phyloP scores from a whole-genome alignment of 23 red algal species.

The Cyanidiococcus yangmingshanensis region DNA sequence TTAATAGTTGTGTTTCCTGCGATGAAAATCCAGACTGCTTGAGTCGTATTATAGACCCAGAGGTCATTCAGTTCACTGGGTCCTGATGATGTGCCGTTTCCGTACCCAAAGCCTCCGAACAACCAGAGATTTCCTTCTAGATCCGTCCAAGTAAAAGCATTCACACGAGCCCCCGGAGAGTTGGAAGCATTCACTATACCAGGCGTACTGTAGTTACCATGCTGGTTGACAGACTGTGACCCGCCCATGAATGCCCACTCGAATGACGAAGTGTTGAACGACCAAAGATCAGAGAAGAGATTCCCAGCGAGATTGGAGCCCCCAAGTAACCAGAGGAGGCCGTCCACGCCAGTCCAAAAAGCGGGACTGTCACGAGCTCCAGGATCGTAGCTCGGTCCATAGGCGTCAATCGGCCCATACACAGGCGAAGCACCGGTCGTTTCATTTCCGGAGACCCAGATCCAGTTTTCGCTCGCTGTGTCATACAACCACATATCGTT shows the following conservation, averaged over 20 bases:
- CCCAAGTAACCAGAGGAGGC: background rate
- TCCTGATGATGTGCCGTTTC: background rate
- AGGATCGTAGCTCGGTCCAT: background rate
- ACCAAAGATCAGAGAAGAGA: background rate
- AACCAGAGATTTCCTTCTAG: background rate
- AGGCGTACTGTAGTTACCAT: background rate
- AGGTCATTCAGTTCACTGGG: background rate
- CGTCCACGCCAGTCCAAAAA: background rate
- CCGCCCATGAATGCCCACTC: background rate
- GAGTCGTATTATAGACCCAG: background rate
- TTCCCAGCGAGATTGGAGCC: background rate
- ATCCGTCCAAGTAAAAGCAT: background rate
- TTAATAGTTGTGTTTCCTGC: conserved; percentile 12
- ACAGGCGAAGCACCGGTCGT: background rate
- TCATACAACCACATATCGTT: conserved; percentile 18
- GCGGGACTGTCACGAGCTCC: background rate
- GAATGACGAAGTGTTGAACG: background rate
- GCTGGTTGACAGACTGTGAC: background rate
- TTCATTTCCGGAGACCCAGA: background rate
- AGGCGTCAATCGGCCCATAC: background rate
- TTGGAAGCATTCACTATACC: background rate
- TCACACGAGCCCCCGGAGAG: background rate
- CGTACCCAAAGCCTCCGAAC: conserved; percentile 13
- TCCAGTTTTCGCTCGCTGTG: background rate
- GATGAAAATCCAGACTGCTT: background rate